Evolutionary conservation across 192 early-diverging fungal genomes (phyloP).

Genomic region (Mortierella claussenii): DNA sequence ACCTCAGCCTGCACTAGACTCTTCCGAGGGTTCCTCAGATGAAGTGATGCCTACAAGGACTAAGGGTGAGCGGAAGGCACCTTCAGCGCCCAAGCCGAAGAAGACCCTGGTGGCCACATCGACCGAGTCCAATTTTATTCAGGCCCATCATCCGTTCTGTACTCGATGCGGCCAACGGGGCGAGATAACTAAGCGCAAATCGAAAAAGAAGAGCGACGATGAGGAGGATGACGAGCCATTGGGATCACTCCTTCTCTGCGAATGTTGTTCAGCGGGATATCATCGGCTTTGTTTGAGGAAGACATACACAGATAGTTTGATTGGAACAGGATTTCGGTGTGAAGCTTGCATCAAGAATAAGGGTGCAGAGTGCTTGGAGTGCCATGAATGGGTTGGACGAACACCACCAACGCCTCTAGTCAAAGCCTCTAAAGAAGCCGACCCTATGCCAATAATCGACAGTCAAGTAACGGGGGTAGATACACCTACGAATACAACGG

Average conservation of each 20-base stretch:
- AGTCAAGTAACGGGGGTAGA: neutral
- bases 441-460: neutral
- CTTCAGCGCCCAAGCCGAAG: conserved; percentile 32
- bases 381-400: conserved; percentile 37
- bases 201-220: conserved; percentile 50
- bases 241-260: conserved; percentile 45
- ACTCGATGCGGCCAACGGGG: conserved; percentile 45
- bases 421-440: neutral
- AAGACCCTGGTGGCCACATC: conserved; percentile 32
- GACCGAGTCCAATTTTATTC: conserved; percentile 38
- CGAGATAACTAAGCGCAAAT: conserved; percentile 45
- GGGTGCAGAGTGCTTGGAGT: conserved; percentile 46
- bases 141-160: conserved; percentile 47
- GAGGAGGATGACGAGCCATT: conserved; percentile 50
- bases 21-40: conserved; percentile 43
- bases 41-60: conserved; percentile 18
- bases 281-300: conserved; percentile 42
- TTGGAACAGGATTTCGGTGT: conserved; percentile 46
- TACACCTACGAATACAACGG: neutral
- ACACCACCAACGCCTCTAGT: neutral
- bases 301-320: conserved; percentile 29
- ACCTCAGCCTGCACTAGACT: conserved; percentile 19
- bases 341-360: conserved; percentile 46
- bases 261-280: conserved; percentile 50
- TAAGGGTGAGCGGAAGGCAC: conserved; percentile 26